Base-by-base conservation (phyloP, 176 grass and related monocot genomes). In the Aegilops sharonensis region DNA sequence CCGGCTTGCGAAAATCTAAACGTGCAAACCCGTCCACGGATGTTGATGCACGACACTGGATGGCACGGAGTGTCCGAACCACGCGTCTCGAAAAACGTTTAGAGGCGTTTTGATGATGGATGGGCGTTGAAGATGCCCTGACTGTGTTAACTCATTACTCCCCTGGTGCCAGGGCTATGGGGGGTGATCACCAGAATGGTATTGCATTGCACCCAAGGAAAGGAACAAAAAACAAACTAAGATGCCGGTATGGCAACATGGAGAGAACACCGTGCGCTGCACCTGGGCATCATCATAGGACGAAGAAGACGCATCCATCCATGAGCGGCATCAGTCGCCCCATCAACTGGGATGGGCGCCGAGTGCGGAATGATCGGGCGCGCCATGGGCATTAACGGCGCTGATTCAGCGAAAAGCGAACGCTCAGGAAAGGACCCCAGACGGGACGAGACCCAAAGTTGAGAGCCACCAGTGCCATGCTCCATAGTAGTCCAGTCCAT, bases 221-320 rank as follows among this genome's bases (percentile, higher is more conserved):
- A 27, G 27, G 27, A 27, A 27, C 27, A 27, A 27, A 27, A 27
- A 27, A 27, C 27, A 27, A 27, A 27, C 27, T 27, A 27, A 27
- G 27, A 60, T 21, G 32, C 4, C 65, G 65, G 15, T 35, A 69
- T 68, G 65, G 21, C 32, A 34, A 11, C 32, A 68, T 21, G 34
- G 6, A 31, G 9, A 10, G 34, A 36, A 2, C 72, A 27, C 80
- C 68, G 81, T 87, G 36, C 81, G 17, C 21, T 81, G 85, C 81
- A 91, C 85, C 85, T 85, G 89, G 85, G 40, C 72, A 13, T 5
- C 18, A 9, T 9, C 18, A 21, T 9, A 21, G 54, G 18, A 50
- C 59, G 72, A 84, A 50, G 29, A 65, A 35, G 60, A 11, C 20
- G 36, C 24, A 9, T 39, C 68, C n/a, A 74, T 48, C 42, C 47